Conservation (phyloP, 1,139 yeast genomes). For the Kodamaea ohmeri region DNA sequence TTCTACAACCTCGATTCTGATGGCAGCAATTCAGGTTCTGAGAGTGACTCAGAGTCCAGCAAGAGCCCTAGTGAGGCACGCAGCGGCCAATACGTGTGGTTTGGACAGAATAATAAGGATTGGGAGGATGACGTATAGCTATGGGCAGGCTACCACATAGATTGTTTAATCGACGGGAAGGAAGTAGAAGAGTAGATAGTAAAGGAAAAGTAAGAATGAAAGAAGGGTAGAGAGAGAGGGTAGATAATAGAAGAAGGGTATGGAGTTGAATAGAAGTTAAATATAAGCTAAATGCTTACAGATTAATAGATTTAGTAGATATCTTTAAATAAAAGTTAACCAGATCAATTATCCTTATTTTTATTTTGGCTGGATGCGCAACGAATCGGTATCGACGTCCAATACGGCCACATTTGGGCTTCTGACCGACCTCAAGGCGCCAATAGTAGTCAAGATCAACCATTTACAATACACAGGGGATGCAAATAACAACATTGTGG, state of each 20-base stretch:
- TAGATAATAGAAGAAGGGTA: too few relatives aligned
- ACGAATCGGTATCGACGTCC: conserved; percentile 11
- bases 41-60: conserved; percentile 12
- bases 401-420: conserved; percentile 60
- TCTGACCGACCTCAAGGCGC: conserved; percentile 66
- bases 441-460: conserved; percentile 36
- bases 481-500: conserved; percentile 13
- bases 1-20: conserved; percentile 35
- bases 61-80: conserved; percentile 12
- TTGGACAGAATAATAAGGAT: conserved; percentile 29
- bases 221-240: too few relatives aligned
- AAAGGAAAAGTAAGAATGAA: too few relatives aligned
- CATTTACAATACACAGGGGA: conserved; percentile 15
- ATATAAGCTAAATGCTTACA: too few relatives aligned
- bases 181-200: too few relatives aligned
- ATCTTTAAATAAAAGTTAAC: too few relatives aligned
- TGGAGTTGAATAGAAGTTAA: too few relatives aligned
- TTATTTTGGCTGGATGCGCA: too few relatives aligned
- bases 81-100: conserved; percentile 30
- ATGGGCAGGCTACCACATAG: background rate
- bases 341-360: too few relatives aligned
- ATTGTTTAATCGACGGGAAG: background rate
- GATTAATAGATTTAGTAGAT: too few relatives aligned
- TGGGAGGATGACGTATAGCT: too few relatives aligned
- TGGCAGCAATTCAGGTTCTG: conserved; percentile 19